Base-by-base conservation (phyloP, 2,329 filamentous ascomycete species). In the Dothidotthia symphoricarpi region DNA sequence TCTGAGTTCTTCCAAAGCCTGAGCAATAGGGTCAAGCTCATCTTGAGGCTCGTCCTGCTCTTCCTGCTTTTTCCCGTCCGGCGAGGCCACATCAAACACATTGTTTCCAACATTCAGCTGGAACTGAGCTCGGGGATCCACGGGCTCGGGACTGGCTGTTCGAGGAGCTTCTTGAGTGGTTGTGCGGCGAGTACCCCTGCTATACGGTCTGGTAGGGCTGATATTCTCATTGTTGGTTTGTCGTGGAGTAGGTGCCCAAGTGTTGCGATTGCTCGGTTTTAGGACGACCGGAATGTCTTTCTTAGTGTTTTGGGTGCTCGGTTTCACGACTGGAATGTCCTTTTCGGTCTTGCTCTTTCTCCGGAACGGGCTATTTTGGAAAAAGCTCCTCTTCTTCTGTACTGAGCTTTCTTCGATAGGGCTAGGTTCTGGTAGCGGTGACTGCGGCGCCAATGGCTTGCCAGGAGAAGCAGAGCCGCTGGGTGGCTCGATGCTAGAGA, bases 91-190 rank as follows among this genome's bases (percentile, higher is more conserved):
- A 39, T 95, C 83, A 57, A 98, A 95, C 9, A 98, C 88, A 56
- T 98, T 98, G 56, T 94, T 88, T 6, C 93, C 93, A 37, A 98
- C 81, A 57, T 96, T 96, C 17, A 98, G 76, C 45, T 95, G 91
- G 55, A 97, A 83, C 63, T 86, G 95, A 26, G 91, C 89, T 46
- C 93, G 84, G 39, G 91, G 90, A 60, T 96, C 93, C 25, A 93
- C 90, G 3, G 88, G 88, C 56, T 88, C 94, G 36, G 72, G 74
- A 51, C 72, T 75, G n/a, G 73, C 47, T 50, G 70, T 61, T 8
- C 53, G 55, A 19, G 48, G 53, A n/a, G 51, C 50, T 28, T 55
- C 55, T n/a, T 60, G 54, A n/a, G 63, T 51, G 13, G 58, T 47
- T n/a, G 41, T 53, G 17, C 55, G 51, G 33, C 62, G 56, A 34